Evolutionary conservation across 805 yeast species (phyloP), one percentile per base, ranked within the genome.

Genomic region (Lachancea fermentati): DNA sequence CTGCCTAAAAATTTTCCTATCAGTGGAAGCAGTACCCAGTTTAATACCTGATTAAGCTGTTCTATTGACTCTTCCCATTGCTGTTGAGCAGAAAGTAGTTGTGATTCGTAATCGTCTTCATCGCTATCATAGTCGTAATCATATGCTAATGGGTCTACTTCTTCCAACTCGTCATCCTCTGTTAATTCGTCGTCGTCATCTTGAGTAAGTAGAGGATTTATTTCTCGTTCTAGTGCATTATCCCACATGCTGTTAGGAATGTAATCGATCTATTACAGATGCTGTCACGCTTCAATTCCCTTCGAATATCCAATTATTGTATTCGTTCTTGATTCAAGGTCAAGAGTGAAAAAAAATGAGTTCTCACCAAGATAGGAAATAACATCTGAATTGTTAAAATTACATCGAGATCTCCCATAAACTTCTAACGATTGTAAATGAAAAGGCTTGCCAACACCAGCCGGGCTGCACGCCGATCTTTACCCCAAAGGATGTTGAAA

Each of bases 21-120:
- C 43, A 81, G 54, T 2, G 93, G 93, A 38, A 82, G 63, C 26
- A 82, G 51, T 11, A 83, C 76, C 59, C 78, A 69, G 41, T 73
- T 75, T 25, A 80, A 59, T 26, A 81, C 67, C n/a, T 74, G 73
- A 30, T 68, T 69, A 41, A 83, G 54, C 57, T 82, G 88, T 33
- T 65, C 63, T 35, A 82, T 45, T 26, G 82, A 78, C 50, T 79
- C 84, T 38, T 81, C 84, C 88, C 88, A 82, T 51, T 82, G 86
- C 48, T 76, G 70, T 50, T 80, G 84, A 1, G 85, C 81, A 26
- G 75, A 62, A 14, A 58, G 46, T 34, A 64, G 40, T 6, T 57
- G 59, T 9, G 53, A 44, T 24, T 60, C 62, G 33, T 47, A 44
- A 12, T 51, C 45, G 6, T 40, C 51, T 15, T 35, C 38, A 30